Conservation (phyloP, 192 early-diverging fungal genomes). For the Coemansia sp. region DNA sequence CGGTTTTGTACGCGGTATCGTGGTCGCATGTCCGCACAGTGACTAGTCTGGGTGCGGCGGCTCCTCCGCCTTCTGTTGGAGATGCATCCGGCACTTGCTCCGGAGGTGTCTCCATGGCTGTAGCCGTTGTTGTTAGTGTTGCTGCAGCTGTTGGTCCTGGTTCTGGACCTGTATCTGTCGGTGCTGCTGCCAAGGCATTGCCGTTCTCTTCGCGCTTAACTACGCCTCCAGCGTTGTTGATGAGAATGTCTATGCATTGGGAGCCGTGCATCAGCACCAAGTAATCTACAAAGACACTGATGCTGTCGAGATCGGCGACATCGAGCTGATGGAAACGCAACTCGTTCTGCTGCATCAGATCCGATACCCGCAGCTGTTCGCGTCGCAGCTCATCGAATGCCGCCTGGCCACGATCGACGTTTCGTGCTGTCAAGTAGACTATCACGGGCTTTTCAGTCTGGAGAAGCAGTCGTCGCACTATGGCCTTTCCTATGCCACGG, state of each 20-base stretch:
- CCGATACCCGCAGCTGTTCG: conserved; percentile 21
- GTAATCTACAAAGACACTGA: conserved; percentile 39
- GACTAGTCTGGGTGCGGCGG: too few species aligned
- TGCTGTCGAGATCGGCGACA: conserved; percentile 28
- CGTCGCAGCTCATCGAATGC: conserved; percentile 48
- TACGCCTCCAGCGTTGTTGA: conserved; percentile 54
- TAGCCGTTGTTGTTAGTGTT: not conserved
- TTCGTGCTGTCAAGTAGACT: conserved; percentile 51
- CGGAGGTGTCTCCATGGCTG: not conserved
- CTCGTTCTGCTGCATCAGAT: conserved; percentile 25
- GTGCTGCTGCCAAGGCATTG: not conserved
- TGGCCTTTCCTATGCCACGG: conserved; percentile 51
- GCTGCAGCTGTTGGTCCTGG: not conserved
- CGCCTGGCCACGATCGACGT: conserved; percentile 34
- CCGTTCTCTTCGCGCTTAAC: conserved; percentile 6
- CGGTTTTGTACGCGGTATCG: conserved; percentile 26
- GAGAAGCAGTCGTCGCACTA: conserved; percentile 33
- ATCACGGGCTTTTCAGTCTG: conserved; percentile 38
- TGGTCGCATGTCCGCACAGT: conserved; percentile 31
- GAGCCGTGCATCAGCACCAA: conserved; percentile 45
- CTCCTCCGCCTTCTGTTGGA: too few species aligned
- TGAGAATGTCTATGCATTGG: conserved; percentile 43
- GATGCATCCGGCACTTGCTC: not conserved
- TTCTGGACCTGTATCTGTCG: not conserved
- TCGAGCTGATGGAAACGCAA: conserved; percentile 55